Evolutionary conservation across 164 flowering plant species (phyloP).

Genomic region (Vitis vinifera): DNA sequence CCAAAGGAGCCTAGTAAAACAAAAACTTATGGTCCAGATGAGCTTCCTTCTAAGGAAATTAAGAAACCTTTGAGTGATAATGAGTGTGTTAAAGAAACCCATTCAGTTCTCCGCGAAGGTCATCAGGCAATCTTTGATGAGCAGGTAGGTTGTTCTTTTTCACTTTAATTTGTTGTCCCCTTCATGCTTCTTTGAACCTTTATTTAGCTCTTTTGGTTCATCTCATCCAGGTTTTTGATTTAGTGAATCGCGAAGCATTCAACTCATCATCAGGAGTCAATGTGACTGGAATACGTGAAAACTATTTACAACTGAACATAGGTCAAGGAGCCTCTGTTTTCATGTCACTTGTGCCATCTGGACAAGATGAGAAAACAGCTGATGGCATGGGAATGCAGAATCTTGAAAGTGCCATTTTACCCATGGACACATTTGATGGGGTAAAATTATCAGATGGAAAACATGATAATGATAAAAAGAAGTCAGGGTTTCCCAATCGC

Average conservation of each 20-base stretch:
- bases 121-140: slow-evolving; percentile 86
- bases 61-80: slow-evolving; percentile 50
- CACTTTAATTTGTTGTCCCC: neutral
- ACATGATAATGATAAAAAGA: slow-evolving; percentile 18
- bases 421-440: slow-evolving; percentile 44
- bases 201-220: neutral
- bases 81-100: slow-evolving; percentile 54
- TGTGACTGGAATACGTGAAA: slow-evolving; percentile 84
- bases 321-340: slow-evolving; percentile 72
- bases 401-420: slow-evolving; percentile 36
- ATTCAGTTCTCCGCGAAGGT: slow-evolving; percentile 66
- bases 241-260: slow-evolving; percentile 88
- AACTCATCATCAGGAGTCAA: slow-evolving; percentile 58
- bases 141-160: slow-evolving; percentile 45
- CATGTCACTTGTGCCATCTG: slow-evolving; percentile 58
- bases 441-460: slow-evolving; percentile 32
- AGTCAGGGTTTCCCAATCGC: slow-evolving; percentile 41
- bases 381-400: slow-evolving; percentile 25
- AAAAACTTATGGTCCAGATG: slow-evolving; percentile 17
- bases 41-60: slow-evolving; percentile 23
- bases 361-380: slow-evolving; percentile 37
- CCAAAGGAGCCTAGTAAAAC: slow-evolving; percentile 19
- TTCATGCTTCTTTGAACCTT: neutral
- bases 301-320: slow-evolving; percentile 63
- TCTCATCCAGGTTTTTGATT: slow-evolving; percentile 76